Evolutionary conservation across 805 yeast species (phyloP).

Genomic region (Kregervanrija pseudodelftensis): DNA sequence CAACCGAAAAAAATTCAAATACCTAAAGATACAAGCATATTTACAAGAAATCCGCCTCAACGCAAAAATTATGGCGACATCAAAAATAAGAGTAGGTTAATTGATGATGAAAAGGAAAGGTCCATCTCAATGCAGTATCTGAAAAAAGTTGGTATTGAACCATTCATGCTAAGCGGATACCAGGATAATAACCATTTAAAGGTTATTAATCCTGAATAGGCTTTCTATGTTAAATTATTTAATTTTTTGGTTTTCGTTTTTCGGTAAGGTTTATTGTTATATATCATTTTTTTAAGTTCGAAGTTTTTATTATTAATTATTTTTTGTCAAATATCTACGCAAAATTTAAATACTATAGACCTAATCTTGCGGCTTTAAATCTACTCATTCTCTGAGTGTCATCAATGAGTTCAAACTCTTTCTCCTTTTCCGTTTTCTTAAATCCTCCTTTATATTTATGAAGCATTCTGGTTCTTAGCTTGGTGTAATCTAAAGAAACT

Average conservation of each 20-base stretch:
- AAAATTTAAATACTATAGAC: conserved; percentile 6
- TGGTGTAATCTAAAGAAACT: conserved; percentile 49
- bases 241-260: neutral
- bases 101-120: conserved; percentile 9
- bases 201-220: conserved; percentile 11
- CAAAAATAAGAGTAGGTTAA: neutral
- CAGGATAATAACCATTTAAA: conserved; percentile 15
- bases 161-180: conserved; percentile 25
- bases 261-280: neutral
- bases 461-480: conserved; percentile 45
- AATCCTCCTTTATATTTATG: conserved; percentile 39
- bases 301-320: neutral
- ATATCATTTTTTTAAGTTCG: neutral
- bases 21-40: conserved; percentile 19
- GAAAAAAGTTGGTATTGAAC: conserved; percentile 19
- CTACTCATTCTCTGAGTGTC: conserved; percentile 51
- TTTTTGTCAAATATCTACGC: neutral
- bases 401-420: conserved; percentile 63
- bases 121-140: conserved; percentile 18
- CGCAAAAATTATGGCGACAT: conserved; percentile 10
- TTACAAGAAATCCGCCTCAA: conserved; percentile 19
- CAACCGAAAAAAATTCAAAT: conserved; percentile 5
- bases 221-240: neutral
- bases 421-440: conserved; percentile 38
- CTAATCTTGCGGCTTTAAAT: conserved; percentile 51